Evolutionary conservation across 441 rosid species (phyloP), one percentile per base, ranked within the genome.

Genomic region (Theobroma grandiflorum): DNA sequence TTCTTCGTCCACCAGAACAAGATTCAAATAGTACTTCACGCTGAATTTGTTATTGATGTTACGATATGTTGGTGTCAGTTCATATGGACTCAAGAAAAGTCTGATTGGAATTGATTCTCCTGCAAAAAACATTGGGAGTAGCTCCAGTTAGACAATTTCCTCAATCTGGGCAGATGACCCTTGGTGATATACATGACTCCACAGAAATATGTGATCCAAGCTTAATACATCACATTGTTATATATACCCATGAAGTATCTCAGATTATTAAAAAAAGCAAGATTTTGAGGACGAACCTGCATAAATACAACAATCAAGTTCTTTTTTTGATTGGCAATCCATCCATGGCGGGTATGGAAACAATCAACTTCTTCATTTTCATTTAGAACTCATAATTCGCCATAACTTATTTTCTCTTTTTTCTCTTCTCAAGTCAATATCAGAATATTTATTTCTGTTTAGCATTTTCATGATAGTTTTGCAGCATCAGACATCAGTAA

Each of bases 31-130:
- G 75, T 86, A 86, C 75, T 86, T 86, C 67, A 86, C 85, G 6
- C 85, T 86, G 78, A 84, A 86, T 76, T 84, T 86, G 80, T 86
- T 86, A 73, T 86, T 86, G 76, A 86, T 86, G 85, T 86, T 86
- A 50, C 82, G 87, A 49, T 86, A 82, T 1, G 87, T 84, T 43
- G 89, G 87, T 42, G 89, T 86, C 76, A 86, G 55, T 72, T 86
- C 89, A 3, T 84, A 86, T 1, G 87, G 89, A 62, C 87, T 84
- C 31, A 82, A 79, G 74, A 86, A 86, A 42, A 86, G 83, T 52
- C 89, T 84, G 47, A 84, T 77, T 18, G 89, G 87, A 67, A 86
- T 84, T 0, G 88, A 86, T 80, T 86, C 88, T 53, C 88, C 88
- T 86, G 80, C 61, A 85, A 72, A 71, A 71, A 58, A 70, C 77